Evolutionary conservation across 140 eudicot genomes (phyloP).

Genomic region (Oenanthe javanica): DNA sequence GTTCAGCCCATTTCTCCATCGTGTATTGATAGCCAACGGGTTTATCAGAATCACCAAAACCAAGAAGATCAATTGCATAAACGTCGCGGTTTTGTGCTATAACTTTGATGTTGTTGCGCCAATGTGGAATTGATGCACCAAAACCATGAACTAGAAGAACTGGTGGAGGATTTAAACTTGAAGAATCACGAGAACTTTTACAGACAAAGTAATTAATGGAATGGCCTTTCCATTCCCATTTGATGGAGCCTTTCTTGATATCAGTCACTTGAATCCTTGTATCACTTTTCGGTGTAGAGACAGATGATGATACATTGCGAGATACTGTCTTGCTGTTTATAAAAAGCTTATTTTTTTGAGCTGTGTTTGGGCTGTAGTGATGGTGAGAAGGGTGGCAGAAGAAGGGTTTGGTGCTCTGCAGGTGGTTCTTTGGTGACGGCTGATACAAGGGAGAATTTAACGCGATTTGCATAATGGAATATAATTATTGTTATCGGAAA

Average conservation of each 20-base stretch:
- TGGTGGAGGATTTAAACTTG: slow-evolving; percentile 23
- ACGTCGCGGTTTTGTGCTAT: slow-evolving; percentile 55
- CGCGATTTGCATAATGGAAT: neutral
- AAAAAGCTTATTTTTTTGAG: neutral
- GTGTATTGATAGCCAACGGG: slow-evolving; percentile 67
- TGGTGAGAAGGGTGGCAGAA: neutral
- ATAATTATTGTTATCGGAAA: neutral
- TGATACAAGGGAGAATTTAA: neutral
- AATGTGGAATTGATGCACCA: slow-evolving; percentile 92
- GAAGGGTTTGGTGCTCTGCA: neutral
- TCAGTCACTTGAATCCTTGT: slow-evolving; percentile 42
- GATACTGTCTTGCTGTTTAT: neutral
- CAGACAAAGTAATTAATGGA: slow-evolving; percentile 59
- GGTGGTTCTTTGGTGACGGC: neutral
- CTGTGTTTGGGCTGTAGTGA: neutral
- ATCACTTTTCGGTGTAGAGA: slow-evolving; percentile 16
- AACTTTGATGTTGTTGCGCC: slow-evolving; percentile 85
- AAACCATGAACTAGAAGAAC: slow-evolving; percentile 91
- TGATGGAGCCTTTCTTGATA: slow-evolving; percentile 44
- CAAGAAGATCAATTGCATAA: slow-evolving; percentile 89
- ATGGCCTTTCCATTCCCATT: slow-evolving; percentile 88
- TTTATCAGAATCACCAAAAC: slow-evolving; percentile 95
- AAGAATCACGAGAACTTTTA: neutral
- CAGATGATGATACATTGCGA: neutral
- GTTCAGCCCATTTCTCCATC: slow-evolving; percentile 87